Conservation (phyloP, 768 basidiomycete species). For the Calocybe indica region DNA sequence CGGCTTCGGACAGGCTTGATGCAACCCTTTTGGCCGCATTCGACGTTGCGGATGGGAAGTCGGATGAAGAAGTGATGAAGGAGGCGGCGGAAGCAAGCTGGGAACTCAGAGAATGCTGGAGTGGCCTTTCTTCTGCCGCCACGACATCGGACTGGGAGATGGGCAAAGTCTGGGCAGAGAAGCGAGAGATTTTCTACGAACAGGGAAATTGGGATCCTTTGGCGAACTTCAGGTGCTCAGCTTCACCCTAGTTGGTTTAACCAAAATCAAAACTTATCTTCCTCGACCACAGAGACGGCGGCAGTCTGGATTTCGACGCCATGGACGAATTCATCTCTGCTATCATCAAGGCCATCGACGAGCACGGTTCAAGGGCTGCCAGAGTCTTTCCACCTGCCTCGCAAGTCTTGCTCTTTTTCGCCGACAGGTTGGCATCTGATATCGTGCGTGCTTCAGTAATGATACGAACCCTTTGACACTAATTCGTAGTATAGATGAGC, state of each 20-base stretch:
- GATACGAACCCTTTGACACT: not conserved
- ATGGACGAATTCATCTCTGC: slow-evolving; percentile 89
- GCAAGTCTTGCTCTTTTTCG: slow-evolving; percentile 73
- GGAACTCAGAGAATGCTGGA: slow-evolving; percentile 58
- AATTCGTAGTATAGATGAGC: slow-evolving; percentile 52
- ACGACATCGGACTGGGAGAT: slow-evolving; percentile 74
- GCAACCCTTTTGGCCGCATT: slow-evolving; percentile 82
- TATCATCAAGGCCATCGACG: slow-evolving; percentile 55
- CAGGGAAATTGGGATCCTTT: slow-evolving; percentile 72
- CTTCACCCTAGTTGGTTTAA: not conserved
- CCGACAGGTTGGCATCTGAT: slow-evolving; percentile 79
- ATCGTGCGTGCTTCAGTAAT: slow-evolving; percentile 46
- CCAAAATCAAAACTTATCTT: not conserved
- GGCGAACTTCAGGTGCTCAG: slow-evolving; percentile 61
- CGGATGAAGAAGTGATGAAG: slow-evolving; percentile 72
- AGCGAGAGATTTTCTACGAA: slow-evolving; percentile 91
- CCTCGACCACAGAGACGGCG: slow-evolving; percentile 35
- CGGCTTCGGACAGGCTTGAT: slow-evolving; percentile 86
- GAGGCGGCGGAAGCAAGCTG: slow-evolving; percentile 81
- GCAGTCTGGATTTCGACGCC: slow-evolving; percentile 75
- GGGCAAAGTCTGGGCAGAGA: slow-evolving; percentile 94
- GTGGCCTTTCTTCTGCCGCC: not conserved
- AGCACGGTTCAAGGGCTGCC: slow-evolving; percentile 77
- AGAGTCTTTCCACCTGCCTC: slow-evolving; percentile 82
- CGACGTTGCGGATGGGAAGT: slow-evolving; percentile 73